Evolutionary conservation across 768 basidiomycete species (phyloP).

Genomic region (Amanita rubescens): DNA sequence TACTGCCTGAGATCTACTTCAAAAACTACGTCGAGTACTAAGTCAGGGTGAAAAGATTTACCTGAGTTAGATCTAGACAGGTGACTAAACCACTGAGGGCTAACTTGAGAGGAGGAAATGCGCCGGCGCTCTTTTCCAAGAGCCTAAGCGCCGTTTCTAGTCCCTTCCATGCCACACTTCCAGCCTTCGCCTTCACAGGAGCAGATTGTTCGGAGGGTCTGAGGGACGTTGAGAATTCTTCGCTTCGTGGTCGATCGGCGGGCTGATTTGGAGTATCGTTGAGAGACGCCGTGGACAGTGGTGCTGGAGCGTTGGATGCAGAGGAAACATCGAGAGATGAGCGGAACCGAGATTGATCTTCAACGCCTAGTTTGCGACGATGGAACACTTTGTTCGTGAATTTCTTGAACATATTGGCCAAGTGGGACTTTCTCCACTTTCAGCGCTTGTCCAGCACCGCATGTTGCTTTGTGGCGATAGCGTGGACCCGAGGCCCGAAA

Average conservation of each 20-base stretch:
- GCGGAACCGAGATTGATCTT: neutral
- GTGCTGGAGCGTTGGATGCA: neutral
- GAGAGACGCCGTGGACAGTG: neutral
- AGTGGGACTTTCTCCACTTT: too few species aligned
- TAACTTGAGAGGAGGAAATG: conserved; percentile 3
- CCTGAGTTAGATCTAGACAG: conserved; percentile 8
- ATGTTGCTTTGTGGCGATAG: too few species aligned
- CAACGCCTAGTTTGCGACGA: neutral
- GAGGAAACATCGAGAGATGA: neutral
- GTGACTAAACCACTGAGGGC: conserved; percentile 7
- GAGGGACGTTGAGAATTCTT: neutral
- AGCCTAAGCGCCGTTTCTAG: conserved; percentile 6
- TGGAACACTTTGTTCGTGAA: neutral
- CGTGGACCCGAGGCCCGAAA: too few species aligned
- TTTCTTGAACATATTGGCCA: neutral
- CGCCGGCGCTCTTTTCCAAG: neutral
- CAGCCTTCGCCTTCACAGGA: neutral
- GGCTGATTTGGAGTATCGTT: neutral
- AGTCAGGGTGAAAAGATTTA: conserved; percentile 3
- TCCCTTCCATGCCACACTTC: conserved; percentile 2
- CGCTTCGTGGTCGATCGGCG: neutral
- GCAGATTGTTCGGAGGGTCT: neutral
- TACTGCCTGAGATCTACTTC: conserved; percentile 6
- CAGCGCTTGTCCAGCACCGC: too few species aligned
- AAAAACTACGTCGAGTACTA: conserved; percentile 2